phyloP scores from a whole-genome alignment of 2,329 filamentous ascomycete species.

The Calonectria hongkongensis region DNA sequence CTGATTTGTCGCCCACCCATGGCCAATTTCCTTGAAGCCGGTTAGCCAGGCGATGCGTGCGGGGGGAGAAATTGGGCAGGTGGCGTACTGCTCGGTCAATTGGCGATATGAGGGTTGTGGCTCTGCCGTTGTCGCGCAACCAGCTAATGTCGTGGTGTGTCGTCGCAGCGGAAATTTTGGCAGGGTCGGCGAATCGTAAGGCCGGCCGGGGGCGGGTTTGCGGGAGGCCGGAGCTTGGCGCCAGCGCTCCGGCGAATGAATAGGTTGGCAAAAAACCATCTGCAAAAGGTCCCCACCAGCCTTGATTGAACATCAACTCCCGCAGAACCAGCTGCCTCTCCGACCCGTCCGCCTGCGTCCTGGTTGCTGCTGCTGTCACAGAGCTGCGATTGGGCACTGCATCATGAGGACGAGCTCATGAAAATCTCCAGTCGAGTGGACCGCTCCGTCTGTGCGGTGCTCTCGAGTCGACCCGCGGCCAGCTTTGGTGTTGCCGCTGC shows the following conservation, averaged over 20 bases:
- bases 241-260: slow-evolving; percentile 42
- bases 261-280: slow-evolving; percentile 50
- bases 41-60: slow-evolving; percentile 30
- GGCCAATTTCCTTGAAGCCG: slow-evolving; percentile 40
- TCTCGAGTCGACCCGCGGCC: slow-evolving; percentile 66
- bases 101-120: slow-evolving; percentile 44
- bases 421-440: slow-evolving; percentile 76
- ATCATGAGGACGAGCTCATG: slow-evolving; percentile 76
- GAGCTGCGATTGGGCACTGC: slow-evolving; percentile 48
- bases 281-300: slow-evolving; percentile 45
- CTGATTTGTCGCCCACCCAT: slow-evolving; percentile 68
- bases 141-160: slow-evolving; percentile 37
- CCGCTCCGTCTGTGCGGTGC: slow-evolving; percentile 75
- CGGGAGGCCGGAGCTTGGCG: slow-evolving; percentile 50
- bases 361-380: slow-evolving; percentile 30
- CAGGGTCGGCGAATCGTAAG: slow-evolving; percentile 57
- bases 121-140: slow-evolving; percentile 39
- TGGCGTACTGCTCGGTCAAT: slow-evolving; percentile 46
- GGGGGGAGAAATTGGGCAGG: not conserved
- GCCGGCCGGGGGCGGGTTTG: slow-evolving; percentile 47
- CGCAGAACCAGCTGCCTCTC: slow-evolving; percentile 43
- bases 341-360: slow-evolving; percentile 12
- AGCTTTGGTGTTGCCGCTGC: slow-evolving; percentile 51
- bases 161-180: slow-evolving; percentile 56
- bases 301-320: slow-evolving; percentile 43